Conservation (phyloP, 345 rosid species). For the Populus tremula region DNA sequence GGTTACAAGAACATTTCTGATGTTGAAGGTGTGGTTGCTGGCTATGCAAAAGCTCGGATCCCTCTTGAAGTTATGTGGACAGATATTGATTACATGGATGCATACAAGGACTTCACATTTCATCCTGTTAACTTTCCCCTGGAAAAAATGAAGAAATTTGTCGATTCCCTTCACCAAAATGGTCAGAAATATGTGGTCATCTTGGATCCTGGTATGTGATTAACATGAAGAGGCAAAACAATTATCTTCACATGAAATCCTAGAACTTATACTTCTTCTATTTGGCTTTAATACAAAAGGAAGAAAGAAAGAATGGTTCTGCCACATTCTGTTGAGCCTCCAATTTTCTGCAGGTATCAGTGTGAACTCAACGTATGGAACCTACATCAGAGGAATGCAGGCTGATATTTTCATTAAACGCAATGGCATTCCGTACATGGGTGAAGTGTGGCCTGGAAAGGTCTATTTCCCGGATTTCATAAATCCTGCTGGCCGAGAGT, state of each 20-base stretch:
- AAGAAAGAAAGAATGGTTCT: not conserved
- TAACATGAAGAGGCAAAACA: not conserved
- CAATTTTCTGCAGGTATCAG: slow-evolving; percentile 45
- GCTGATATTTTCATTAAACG: slow-evolving; percentile 58
- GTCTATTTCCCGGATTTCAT: slow-evolving; percentile 70
- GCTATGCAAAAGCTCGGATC: slow-evolving; percentile 63
- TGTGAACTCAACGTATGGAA: slow-evolving; percentile 44
- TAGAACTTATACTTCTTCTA: not conserved
- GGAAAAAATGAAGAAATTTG: slow-evolving; percentile 44
- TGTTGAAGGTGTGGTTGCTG: slow-evolving; percentile 52
- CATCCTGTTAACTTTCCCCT: slow-evolving; percentile 58
- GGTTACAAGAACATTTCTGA: slow-evolving; percentile 66
- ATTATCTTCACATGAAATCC: not conserved
- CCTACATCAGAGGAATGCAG: slow-evolving; percentile 59
- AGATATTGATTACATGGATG: slow-evolving; percentile 80
- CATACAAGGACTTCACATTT: slow-evolving; percentile 63
- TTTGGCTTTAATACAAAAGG: not conserved
- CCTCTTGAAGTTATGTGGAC: slow-evolving; percentile 86
- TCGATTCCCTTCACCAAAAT: slow-evolving; percentile 47
- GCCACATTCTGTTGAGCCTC: not conserved
- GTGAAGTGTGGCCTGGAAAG: slow-evolving; percentile 67
- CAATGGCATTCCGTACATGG: slow-evolving; percentile 55
- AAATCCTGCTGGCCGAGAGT: slow-evolving; percentile 41
- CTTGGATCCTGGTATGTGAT: slow-evolving; percentile 60
- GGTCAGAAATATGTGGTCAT: slow-evolving; percentile 66